Base-by-base conservation (phyloP, 1,284 basidiomycete species). In the Cryptococcus sp. region DNA sequence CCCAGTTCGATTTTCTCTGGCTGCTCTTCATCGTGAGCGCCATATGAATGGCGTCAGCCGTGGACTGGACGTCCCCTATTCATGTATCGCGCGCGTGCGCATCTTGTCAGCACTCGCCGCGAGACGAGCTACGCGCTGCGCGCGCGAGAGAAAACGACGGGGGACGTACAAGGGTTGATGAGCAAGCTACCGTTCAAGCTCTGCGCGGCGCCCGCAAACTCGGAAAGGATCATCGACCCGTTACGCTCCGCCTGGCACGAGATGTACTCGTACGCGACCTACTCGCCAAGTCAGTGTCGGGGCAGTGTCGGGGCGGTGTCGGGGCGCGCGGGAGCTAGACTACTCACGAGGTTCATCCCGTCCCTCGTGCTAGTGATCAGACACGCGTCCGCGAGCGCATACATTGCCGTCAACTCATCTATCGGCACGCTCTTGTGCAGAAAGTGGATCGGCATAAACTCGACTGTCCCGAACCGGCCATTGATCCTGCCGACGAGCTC, bases 241-340 rank as follows among this genome's bases (percentile, higher is more conserved):
- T 97, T 91, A 16, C 87, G 84, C 53, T 88, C 85, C 68, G 91
- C 85, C 73, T 98, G 96, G 68, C 91, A 94, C 0, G 95, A 93
- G 68, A 98, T 89, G 77, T 98, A 98, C 77, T 98, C 96, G 79
- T 98, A 98, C 11, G 94, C 96, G n/a, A 98, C 92, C 92, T 94
- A 64, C 24, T 28, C 3, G 38, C 62, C 38, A 50, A 44, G 40
- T 40, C 43, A 40, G 36, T 35, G 7, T 18, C 42, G 50, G 37
- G 35, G 24, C 3, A 11, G n/a, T 24, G 24, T 15, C 16, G 39
- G 37, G 24, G 20, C 13, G 8, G 38, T 16, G 24, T 24, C 2
- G 49, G 23, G n/a, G n/a, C n/a, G n/a, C n/a, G n/a, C n/a, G n/a
- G n/a, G n/a, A n/a, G n/a, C n/a, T n/a, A n/a, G n/a, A n/a, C n/a